phyloP scores from a whole-genome alignment of 345 rosid species.

The Eucalyptus pauciflora region DNA sequence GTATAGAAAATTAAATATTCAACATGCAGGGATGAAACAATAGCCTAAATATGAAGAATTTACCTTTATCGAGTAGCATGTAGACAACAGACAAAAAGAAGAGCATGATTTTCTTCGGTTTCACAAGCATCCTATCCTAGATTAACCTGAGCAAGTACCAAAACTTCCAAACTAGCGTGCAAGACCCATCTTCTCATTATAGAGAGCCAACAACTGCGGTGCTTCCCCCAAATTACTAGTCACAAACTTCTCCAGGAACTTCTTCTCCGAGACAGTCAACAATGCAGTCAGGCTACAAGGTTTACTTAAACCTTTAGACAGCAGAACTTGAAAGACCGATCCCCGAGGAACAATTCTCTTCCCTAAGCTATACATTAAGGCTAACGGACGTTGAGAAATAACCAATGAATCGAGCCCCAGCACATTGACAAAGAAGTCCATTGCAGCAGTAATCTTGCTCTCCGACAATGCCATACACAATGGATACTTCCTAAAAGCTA shows the following conservation, averaged over 20 bases:
- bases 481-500: slow-evolving; percentile 7
- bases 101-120: background rate
- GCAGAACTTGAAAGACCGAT: background rate
- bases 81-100: background rate
- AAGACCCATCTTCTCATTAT: slow-evolving; percentile 16
- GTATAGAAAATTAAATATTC: background rate
- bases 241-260: slow-evolving; percentile 2
- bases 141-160: background rate
- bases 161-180: background rate
- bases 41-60: background rate
- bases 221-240: background rate
- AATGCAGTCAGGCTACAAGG: background rate
- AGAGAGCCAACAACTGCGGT: slow-evolving; percentile 2
- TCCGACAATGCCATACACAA: slow-evolving; percentile 4
- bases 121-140: background rate
- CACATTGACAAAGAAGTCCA: slow-evolving; percentile 12
- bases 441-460: slow-evolving; percentile 1
- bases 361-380: slow-evolving; percentile 5
- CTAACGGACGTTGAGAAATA: background rate
- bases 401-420: slow-evolving; percentile 1
- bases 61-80: background rate
- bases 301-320: slow-evolving; percentile 2
- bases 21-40: background rate
- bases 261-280: background rate
- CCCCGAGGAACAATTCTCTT: slow-evolving; percentile 20